Conservation (phyloP, 352 stramenopile species). For the Pythium scleroteichum region DNA sequence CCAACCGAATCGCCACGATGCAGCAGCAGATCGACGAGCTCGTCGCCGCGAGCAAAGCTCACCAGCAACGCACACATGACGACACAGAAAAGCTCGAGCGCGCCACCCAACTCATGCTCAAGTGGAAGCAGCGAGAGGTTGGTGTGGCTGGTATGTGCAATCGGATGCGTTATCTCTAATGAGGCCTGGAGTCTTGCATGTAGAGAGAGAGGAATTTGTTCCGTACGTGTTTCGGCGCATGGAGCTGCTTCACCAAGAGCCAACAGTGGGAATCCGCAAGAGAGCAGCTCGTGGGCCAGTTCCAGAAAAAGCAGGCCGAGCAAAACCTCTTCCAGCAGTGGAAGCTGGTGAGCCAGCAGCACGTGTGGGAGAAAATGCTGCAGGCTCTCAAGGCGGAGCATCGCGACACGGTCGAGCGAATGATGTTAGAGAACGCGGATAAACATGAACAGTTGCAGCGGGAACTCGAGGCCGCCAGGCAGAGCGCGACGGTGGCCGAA, state of each 20-base stretch:
- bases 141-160: neutral
- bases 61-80: slow-evolving; percentile 18
- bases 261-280: slow-evolving; percentile 12
- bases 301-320: slow-evolving; percentile 11
- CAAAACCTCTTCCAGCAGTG: slow-evolving; percentile 21
- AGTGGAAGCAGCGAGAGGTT: slow-evolving; percentile 21
- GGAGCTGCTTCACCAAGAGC: neutral
- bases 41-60: slow-evolving; percentile 20
- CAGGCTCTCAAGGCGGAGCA: slow-evolving; percentile 8
- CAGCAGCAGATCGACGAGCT: slow-evolving; percentile 50
- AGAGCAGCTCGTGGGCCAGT: slow-evolving; percentile 18
- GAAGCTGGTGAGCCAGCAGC: slow-evolving; percentile 21
- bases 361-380: slow-evolving; percentile 10
- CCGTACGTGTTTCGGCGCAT: slow-evolving; percentile 20
- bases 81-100: slow-evolving; percentile 8
- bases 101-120: slow-evolving; percentile 8
- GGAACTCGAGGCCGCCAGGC: slow-evolving; percentile 42
- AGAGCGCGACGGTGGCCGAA: slow-evolving; percentile 35
- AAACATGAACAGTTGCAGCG: slow-evolving; percentile 34
- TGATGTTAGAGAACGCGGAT: neutral
- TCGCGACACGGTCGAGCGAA: neutral
- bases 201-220: neutral
- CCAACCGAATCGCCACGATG: slow-evolving; percentile 46
- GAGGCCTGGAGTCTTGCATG: too few species aligned
- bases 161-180: neutral